These are phyloP conservation scores for Huntiella omanensis DNA, from an alignment of 2,329 filamentous ascomycete genomes.

Conservation along the genomic window DNA sequence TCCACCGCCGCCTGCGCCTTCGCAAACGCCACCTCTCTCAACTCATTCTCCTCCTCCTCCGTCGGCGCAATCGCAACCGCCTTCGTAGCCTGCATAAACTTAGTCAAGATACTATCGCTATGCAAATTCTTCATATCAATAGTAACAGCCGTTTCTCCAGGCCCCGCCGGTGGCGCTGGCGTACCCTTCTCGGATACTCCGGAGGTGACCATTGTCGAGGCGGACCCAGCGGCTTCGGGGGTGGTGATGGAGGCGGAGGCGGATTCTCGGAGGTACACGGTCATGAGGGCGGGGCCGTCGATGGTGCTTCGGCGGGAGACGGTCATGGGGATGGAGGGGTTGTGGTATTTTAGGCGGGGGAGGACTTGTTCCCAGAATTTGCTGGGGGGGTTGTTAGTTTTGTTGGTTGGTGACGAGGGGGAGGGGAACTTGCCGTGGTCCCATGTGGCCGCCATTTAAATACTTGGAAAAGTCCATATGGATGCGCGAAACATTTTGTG, in stretches of 20 bases:
- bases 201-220: conserved; percentile 27
- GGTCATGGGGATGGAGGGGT: conserved; percentile 67
- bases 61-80: conserved; percentile 38
- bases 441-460: conserved; percentile 48
- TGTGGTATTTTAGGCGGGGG: conserved; percentile 82
- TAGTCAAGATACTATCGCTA: conserved; percentile 42
- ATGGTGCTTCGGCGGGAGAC: conserved; percentile 49
- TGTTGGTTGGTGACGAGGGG: conserved; percentile 12
- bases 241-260: conserved; percentile 12
- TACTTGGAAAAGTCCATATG: conserved; percentile 51
- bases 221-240: conserved; percentile 16
- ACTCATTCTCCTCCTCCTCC: conserved; percentile 37
- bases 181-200: conserved; percentile 24
- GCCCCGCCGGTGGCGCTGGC: conserved; percentile 26
- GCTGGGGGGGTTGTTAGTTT: conserved; percentile 27
- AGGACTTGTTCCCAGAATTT: conserved; percentile 79
- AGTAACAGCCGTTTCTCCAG: conserved; percentile 30
- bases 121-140: conserved; percentile 46
- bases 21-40: conserved; percentile 3
- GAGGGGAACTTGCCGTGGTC: conserved; percentile 39
- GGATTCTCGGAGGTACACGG: conserved; percentile 40
- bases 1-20: conserved; percentile 2
- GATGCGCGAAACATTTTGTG: conserved; percentile 55
- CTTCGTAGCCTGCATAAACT: conserved; percentile 42
- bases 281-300: conserved; percentile 38